Evolutionary conservation across 1,284 basidiomycete species (phyloP), one percentile per base, ranked within the genome.

Genomic region (Sporisorium graminicola): DNA sequence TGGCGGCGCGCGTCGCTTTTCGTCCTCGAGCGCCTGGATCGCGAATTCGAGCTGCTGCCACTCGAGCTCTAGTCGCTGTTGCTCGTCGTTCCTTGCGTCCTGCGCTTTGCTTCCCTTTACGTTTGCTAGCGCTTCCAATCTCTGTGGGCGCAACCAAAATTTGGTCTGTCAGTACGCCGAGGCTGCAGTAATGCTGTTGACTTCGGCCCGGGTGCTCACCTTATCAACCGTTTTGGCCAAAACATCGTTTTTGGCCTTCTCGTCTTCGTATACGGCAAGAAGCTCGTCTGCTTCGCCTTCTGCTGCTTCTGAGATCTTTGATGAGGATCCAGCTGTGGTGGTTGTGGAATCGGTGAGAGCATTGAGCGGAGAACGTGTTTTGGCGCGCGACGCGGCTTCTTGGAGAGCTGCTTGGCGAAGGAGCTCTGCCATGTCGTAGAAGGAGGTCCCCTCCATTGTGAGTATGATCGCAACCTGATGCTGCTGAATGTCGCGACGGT

Each of bases 1-100:
- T 20, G 60, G 52, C 16, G 68, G 74, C 13, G 37, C 18, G 6
- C 67, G 68, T 27, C 53, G 43, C 13, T 65, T 64, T 20, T 64
- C 73, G 33, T 74, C 58, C n/a, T 74, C 63, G 0, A 75, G 63
- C n/a, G 56, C 46, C 3, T 42, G 57, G 0, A 76, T 66, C 2
- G 68, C 65, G 51, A 55, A 76, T 20, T 71, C 68, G 8, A 76
- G 54, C 44, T 75, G 73, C 44, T 75, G 74, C 74, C 74, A 68
- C 35, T 71, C 68, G 33, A 70, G 55, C 40, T 75, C 66, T 10
- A 64, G 49, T 20, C 40, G 35, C 24, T 35, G 54, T 33, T 58
- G 53, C 3, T 64, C 54, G 26, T 61, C 51, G 12, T 35, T 42
- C 6, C 22, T 16, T 20, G 27, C 29, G 2, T 46, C 55, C 2